Evolutionary conservation across 495 filamentous ascomycete genomes (phyloP).

Genomic region (Geopyxis carbonaria): DNA sequence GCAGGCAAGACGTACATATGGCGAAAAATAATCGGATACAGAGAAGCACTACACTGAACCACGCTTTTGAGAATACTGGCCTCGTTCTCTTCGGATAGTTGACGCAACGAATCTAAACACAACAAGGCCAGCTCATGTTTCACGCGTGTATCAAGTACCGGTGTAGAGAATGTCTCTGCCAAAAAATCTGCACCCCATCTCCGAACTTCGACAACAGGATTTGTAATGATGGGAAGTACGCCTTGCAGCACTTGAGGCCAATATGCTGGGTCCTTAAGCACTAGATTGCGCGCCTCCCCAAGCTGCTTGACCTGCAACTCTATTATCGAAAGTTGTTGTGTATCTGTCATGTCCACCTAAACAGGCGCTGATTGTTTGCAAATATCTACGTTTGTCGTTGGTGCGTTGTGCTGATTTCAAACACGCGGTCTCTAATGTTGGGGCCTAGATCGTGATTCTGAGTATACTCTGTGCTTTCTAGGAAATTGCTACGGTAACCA

Average conservation of each 20-base stretch:
- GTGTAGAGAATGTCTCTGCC: conserved; percentile 86
- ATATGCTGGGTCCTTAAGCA: conserved; percentile 61
- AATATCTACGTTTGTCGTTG: too few species aligned
- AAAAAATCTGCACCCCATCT: conserved; percentile 95
- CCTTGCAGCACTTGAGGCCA: conserved; percentile 82
- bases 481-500: too few species aligned
- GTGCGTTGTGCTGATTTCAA: too few species aligned
- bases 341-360: conserved; percentile 3
- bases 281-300: conserved; percentile 69
- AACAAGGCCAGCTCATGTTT: conserved; percentile 59
- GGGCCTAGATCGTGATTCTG: too few species aligned
- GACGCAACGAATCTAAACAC: conserved; percentile 57
- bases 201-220: conserved; percentile 61
- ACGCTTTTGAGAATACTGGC: conserved; percentile 57
- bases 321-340: conserved; percentile 36
- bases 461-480: too few species aligned
- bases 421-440: too few species aligned
- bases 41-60: conserved; percentile 69
- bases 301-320: conserved; percentile 67
- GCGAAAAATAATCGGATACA: conserved; percentile 79
- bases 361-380: too few species aligned
- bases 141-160: conserved; percentile 48
- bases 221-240: conserved; percentile 67
- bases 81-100: conserved; percentile 61
- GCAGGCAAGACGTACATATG: conserved; percentile 61